phyloP scores from a whole-genome alignment of 345 rosid genomes.

The Noccaea bulbosa region DNA sequence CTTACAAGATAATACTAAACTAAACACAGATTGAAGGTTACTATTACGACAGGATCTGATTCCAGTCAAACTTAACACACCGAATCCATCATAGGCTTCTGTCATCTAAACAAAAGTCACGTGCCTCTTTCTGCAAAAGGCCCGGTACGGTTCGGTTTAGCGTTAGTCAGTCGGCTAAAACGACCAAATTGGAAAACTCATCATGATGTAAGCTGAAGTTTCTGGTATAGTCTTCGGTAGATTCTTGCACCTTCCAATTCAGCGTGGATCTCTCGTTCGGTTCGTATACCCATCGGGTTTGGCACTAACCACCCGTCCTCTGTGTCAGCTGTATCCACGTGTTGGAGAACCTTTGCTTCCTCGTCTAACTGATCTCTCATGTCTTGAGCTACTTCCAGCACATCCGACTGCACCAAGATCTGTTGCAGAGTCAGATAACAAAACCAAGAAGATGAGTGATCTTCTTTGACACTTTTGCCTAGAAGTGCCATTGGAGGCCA shows the following conservation, averaged over 20 bases:
- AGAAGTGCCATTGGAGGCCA: neutral
- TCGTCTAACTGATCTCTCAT: slow-evolving; percentile 80
- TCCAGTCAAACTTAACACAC: no score
- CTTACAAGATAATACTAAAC: no score
- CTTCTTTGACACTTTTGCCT: no score
- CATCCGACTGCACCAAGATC: slow-evolving; percentile 93
- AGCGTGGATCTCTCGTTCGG: slow-evolving; percentile 91
- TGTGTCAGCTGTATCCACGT: slow-evolving; percentile 49
- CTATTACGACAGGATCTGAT: no score
- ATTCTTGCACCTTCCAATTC: slow-evolving; percentile 75
- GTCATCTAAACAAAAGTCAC: no score
- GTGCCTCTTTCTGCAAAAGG: no score
- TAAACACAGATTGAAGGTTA: no score
- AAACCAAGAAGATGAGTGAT: neutral
- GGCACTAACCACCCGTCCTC: slow-evolving; percentile 76
- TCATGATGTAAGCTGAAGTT: slow-evolving; percentile 12
- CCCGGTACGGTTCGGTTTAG: no score
- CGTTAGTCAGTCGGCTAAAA: no score
- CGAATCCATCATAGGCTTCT: no score
- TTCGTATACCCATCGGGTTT: slow-evolving; percentile 88
- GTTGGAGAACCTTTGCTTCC: slow-evolving; percentile 50
- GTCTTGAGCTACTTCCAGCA: slow-evolving; percentile 79
- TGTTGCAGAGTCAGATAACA: slow-evolving; percentile 29
- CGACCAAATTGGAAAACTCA: no score
- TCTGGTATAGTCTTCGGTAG: slow-evolving; percentile 76